Conservation (phyloP, 805 yeast species). For the Barnettozyma populi region DNA sequence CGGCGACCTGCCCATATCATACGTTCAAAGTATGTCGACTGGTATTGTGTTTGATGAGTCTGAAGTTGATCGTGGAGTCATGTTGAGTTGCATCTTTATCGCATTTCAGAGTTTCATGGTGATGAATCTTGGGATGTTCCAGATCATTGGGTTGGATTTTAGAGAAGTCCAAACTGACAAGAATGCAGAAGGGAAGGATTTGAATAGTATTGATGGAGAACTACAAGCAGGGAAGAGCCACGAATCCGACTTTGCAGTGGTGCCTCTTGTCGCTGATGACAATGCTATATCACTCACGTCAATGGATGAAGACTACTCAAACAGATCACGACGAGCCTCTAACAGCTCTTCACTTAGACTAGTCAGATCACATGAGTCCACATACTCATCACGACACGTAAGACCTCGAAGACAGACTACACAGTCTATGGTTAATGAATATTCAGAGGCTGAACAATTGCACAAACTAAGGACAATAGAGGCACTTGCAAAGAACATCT, state of each 20-base stretch:
- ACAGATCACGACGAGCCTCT: not conserved
- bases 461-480: constrained; percentile 10
- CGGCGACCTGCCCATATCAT: constrained; percentile 49
- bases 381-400: not conserved
- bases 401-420: constrained; percentile 11
- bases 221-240: not conserved
- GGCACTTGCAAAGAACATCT: constrained; percentile 14
- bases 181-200: not conserved
- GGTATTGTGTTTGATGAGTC: constrained; percentile 34
- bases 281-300: not conserved
- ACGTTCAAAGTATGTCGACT: constrained; percentile 40
- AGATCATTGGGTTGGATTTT: constrained; percentile 68
- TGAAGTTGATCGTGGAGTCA: constrained; percentile 44
- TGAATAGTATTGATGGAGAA: constrained; percentile 10
- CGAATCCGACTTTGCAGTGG: not conserved
- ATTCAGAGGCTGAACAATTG: constrained; percentile 22
- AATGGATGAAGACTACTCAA: not conserved
- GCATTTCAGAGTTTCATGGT: constrained; percentile 55
- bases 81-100: constrained; percentile 41
- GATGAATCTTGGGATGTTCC: constrained; percentile 73
- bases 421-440: constrained; percentile 19
- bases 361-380: not conserved
- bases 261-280: not conserved
- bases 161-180: constrained; percentile 19
- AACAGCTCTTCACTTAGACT: not conserved